Percentiles rank a stretch among this genome's conserved stretches.
phyloP scores from a whole-genome alignment of 257 asterid genomes.

The Coffea canephora region DNA sequence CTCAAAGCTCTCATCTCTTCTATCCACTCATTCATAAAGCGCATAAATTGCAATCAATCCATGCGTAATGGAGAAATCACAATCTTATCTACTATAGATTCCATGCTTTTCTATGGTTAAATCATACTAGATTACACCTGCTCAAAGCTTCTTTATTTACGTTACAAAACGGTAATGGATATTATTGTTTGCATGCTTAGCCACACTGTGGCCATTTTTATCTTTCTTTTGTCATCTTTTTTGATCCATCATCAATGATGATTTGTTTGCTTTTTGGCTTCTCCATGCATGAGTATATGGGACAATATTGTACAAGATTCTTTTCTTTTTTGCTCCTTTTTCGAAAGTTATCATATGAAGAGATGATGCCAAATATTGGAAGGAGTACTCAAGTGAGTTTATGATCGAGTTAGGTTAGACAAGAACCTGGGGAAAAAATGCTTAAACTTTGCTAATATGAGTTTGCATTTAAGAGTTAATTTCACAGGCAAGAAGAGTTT shows the following conservation, averaged over 20 bases:
- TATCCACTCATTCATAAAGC: neutral
- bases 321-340: neutral
- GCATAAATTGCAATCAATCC: neutral
- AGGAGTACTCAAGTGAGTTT: too few relatives aligned
- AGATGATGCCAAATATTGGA: too few relatives aligned
- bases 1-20: neutral
- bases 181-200: neutral
- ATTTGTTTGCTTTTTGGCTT: neutral
- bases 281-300: neutral
- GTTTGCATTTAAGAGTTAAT: too few relatives aligned
- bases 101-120: neutral
- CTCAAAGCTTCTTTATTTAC: neutral
- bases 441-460: too few relatives aligned
- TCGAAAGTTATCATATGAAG: too few relatives aligned
- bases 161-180: neutral
- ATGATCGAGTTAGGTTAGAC: too few relatives aligned
- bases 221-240: neutral
- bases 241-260: constrained; percentile 3
- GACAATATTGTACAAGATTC: neutral
- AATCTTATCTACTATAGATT: neutral
- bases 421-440: too few relatives aligned
- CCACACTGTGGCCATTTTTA: neutral
- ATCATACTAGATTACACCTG: neutral
- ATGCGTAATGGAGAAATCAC: neutral
- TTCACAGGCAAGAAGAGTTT: too few relatives aligned